Percentiles rank a stretch among this genome's conserved stretches.
These are phyloP conservation scores for Viola pubescens DNA, from an alignment of 441 rosid species.

Conservation along the genomic window DNA sequence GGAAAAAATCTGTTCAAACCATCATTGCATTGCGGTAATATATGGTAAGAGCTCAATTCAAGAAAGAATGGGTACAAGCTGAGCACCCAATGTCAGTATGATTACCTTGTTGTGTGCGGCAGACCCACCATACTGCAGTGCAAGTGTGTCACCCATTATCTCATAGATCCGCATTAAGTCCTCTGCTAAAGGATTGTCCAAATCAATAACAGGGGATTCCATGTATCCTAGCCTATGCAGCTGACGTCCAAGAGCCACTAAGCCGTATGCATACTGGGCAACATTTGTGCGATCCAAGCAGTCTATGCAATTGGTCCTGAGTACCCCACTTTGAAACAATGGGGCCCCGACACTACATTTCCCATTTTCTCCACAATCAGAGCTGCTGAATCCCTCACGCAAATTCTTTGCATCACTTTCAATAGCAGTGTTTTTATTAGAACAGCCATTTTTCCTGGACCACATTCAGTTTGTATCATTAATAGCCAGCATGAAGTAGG, in stretches of 20 bases:
- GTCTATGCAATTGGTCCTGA: constrained; percentile 97
- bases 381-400: constrained; percentile 24
- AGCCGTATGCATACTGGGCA: constrained; percentile 97
- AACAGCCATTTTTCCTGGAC: constrained; percentile 34
- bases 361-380: constrained; percentile 28
- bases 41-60: neutral
- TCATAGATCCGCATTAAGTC: constrained; percentile 79
- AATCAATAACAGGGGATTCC: constrained; percentile 56
- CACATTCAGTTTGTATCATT: too few species aligned
- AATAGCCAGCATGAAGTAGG: too few species aligned
- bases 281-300: constrained; percentile 98
- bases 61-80: neutral
- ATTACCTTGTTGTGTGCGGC: constrained; percentile 97
- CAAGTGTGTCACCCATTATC: constrained; percentile 98
- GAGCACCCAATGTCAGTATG: neutral
- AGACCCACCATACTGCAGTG: constrained; percentile 97
- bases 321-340: constrained; percentile 74
- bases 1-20: constrained; percentile 63
- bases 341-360: constrained; percentile 38
- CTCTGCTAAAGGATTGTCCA: constrained; percentile 77
- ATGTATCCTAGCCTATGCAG: constrained; percentile 68
- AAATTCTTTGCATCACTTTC: constrained; percentile 31
- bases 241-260: constrained; percentile 85
- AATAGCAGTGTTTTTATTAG: constrained; percentile 25
- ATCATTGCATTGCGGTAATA: neutral